These are phyloP conservation scores for Noccaea bulbosa DNA, from an alignment of 345 rosid species.

Conservation along the genomic window DNA sequence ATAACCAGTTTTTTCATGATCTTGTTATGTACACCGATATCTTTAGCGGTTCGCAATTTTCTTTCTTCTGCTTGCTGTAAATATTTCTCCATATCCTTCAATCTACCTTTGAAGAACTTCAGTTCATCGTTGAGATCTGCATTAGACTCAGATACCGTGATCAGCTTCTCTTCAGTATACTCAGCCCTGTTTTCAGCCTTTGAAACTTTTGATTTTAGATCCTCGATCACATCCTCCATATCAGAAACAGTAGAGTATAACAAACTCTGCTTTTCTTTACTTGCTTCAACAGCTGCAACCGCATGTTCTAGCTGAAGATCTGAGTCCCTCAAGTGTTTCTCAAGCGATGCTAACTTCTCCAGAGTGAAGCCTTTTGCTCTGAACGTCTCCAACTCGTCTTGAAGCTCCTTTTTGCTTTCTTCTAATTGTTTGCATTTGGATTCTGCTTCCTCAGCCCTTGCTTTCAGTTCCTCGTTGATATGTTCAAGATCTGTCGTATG, in stretches of 20 bases:
- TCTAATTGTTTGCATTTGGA: conserved; percentile 50
- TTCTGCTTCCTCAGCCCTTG: conserved; percentile 61
- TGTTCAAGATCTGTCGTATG: conserved; percentile 44
- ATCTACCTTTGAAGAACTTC: conserved; percentile 66
- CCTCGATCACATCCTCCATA: conserved; percentile 83
- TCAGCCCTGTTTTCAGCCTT: conserved; percentile 81
- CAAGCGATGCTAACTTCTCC: conserved; percentile 66
- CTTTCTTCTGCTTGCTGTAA: conserved; percentile 73
- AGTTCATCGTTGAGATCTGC: conserved; percentile 74
- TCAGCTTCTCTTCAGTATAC: conserved; percentile 73
- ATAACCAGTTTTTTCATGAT: conserved; percentile 75
- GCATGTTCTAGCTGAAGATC: conserved; percentile 75
- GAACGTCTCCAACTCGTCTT: conserved; percentile 55
- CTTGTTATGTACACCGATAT: conserved; percentile 65
- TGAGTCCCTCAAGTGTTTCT: conserved; percentile 66
- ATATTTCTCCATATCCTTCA: conserved; percentile 65
- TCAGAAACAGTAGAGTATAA: conserved; percentile 68
- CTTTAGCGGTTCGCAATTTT: conserved; percentile 67
- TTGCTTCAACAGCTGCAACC: conserved; percentile 80
- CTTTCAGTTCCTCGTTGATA: conserved; percentile 53
- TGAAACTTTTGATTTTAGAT: conserved; percentile 68
- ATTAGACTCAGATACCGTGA: conserved; percentile 74
- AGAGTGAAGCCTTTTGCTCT: conserved; percentile 50
- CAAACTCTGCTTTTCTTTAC: conserved; percentile 80
- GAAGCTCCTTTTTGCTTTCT: conserved; percentile 56